A percentile compares a stretch with the other conserved stretches of the same genome.
phyloP scores from a whole-genome alignment of 31 red algal species.

The Asparagopsis taxiformis region DNA sequence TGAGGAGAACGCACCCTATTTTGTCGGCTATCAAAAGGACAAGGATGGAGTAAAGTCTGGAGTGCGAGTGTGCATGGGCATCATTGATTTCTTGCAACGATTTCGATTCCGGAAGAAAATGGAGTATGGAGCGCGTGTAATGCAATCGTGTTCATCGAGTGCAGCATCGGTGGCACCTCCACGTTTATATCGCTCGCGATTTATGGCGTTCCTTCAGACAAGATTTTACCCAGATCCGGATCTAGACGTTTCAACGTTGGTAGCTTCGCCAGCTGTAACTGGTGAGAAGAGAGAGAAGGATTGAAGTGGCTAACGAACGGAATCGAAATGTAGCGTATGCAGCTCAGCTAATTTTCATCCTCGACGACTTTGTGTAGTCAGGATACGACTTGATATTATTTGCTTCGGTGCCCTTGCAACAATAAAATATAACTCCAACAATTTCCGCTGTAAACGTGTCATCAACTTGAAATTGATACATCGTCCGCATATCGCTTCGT shows the following conservation, averaged over 20 bases:
- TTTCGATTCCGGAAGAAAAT: constrained; percentile 77
- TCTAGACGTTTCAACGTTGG: constrained; percentile 50
- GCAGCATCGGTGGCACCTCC: constrained; percentile 69
- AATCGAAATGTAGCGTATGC: no score
- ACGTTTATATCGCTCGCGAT: constrained; percentile 52
- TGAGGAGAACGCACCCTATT: constrained; percentile 58
- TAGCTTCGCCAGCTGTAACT: constrained; percentile 1
- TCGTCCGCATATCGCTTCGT: no score
- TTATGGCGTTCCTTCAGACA: constrained; percentile 51
- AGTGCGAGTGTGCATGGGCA: constrained; percentile 82
- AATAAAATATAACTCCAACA: no score
- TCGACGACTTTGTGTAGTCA: no score
- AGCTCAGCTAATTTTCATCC: no score
- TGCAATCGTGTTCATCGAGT: constrained; percentile 42
- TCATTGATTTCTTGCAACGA: constrained; percentile 94
- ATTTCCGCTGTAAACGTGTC: no score
- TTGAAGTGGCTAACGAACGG: no score
- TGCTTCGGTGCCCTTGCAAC: no score
- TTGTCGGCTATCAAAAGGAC: constrained; percentile 60
- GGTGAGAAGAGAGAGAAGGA: constrained; percentile 9
- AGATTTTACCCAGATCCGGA: constrained; percentile 69
- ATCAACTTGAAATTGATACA: no score
- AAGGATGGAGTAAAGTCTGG: constrained; percentile 50
- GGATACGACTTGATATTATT: no score
- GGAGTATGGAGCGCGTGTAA: constrained; percentile 65